Evolutionary conservation across 192 early-diverging fungal genomes (phyloP).

Genomic region (Backusella sp.): DNA sequence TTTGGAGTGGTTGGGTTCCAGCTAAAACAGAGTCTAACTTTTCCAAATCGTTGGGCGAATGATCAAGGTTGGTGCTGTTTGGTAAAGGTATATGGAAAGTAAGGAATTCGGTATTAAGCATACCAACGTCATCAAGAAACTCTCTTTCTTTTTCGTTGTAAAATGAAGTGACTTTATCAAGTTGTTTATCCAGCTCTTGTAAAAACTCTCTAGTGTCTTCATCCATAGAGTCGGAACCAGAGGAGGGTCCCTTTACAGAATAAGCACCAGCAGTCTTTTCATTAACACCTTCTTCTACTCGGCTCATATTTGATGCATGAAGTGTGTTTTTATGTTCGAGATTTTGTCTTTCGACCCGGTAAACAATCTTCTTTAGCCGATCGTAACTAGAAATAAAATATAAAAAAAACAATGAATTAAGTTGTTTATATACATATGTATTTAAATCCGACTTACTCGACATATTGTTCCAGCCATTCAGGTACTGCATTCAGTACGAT

Average conservation of each 20-base stretch:
- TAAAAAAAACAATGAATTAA: background rate
- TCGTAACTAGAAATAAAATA: constrained; percentile 22
- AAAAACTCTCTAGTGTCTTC: constrained; percentile 39
- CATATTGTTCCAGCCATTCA: constrained; percentile 76
- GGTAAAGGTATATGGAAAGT: constrained; percentile 30
- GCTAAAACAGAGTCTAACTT: constrained; percentile 8
- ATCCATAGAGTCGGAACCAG: background rate
- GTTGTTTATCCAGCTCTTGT: constrained; percentile 62
- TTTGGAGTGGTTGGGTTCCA: background rate
- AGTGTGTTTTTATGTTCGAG: background rate
- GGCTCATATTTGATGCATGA: too few species aligned
- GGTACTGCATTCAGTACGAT: constrained; percentile 87
- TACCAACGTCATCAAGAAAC: constrained; percentile 10
- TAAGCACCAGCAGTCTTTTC: too few species aligned
- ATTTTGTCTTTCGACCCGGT: constrained; percentile 5
- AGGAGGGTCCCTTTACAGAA: background rate
- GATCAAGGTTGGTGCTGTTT: background rate
- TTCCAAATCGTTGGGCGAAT: background rate
- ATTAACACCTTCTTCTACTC: background rate
- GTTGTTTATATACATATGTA: background rate
- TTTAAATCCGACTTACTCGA: constrained; percentile 54
- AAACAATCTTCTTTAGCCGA: constrained; percentile 27
- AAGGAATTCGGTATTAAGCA: constrained; percentile 32
- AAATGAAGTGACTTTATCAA: constrained; percentile 63
- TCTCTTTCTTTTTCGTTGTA: constrained; percentile 63